Percentiles rank a stretch among this genome's conserved stretches.
Conservation (phyloP, 2,329 filamentous ascomycete species). For the Furcasterigmium furcatum region DNA sequence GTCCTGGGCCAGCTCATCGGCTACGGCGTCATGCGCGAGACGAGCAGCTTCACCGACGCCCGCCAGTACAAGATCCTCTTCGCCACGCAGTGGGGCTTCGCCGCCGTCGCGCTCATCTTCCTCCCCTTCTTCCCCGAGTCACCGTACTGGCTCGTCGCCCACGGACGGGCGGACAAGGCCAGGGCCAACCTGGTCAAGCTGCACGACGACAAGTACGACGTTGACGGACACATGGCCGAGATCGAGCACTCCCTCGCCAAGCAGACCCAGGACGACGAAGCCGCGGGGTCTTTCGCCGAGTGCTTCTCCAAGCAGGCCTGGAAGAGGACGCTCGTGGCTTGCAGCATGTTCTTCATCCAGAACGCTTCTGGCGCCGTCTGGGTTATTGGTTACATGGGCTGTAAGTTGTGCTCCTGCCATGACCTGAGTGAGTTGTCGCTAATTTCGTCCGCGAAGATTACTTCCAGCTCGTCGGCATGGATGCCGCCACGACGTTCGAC, state of each 20-base stretch:
- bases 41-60: constrained; percentile 17
- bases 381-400: constrained; percentile 23
- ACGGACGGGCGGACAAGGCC: constrained; percentile 22
- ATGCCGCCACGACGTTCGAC: constrained; percentile 16
- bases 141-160: constrained; percentile 25
- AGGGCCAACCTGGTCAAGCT: constrained; percentile 22
- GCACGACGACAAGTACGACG: constrained; percentile 20
- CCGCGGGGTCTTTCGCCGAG: background rate
- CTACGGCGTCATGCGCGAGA: constrained; percentile 16
- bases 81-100: constrained; percentile 26
- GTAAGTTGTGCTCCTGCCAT: too few relatives aligned
- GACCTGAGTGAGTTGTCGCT: constrained; percentile 5
- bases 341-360: constrained; percentile 23
- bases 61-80: constrained; percentile 21
- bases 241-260: constrained; percentile 12
- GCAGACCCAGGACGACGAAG: constrained; percentile 1
- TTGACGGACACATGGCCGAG: constrained; percentile 24
- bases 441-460: constrained; percentile 12
- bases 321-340: constrained; percentile 17
- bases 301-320: constrained; percentile 4
- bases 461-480: constrained; percentile 23
- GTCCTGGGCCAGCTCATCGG: constrained; percentile 9
- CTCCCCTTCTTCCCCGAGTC: constrained; percentile 28
- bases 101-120: constrained; percentile 18
- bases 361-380: constrained; percentile 22